Base-by-base conservation (phyloP, 768 basidiomycete genomes). In the Omphalotus guepiniiformis region DNA sequence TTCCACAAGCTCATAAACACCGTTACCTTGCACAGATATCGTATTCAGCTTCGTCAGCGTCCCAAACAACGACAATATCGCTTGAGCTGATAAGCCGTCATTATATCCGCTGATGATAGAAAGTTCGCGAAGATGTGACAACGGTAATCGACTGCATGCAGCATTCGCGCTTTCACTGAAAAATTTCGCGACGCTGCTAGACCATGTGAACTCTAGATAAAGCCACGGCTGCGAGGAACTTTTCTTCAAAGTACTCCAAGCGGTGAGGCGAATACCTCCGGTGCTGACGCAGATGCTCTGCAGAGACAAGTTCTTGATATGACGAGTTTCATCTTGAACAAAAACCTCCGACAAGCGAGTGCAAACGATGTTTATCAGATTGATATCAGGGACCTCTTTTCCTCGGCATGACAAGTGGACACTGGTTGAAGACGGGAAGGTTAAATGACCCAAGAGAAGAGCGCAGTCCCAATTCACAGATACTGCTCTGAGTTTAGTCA, bases 31-130 rank as follows among this genome's bases (percentile, higher is more conserved):
- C 9, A 64, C 45, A 12, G 56, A 52, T 18, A 68, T 46, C 11
- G 48, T 58, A 11, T 52, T 55, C 22, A 69, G 52, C 28, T 56
- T 57, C 2, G 64, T 54, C 23, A 65, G 52, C 13, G 48, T 46
- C n/a, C 58, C 64, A 40, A 69, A 68, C 2, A 50, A 53, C 6
- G 37, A 50, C 8, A 55, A 32, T 63, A 63, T 65, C 1, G 57
- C 51, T 21, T 54, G 50, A 29, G 51, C 34, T 5, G 48, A 43
- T 13, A 61, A 26, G 23, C 46, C 53, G 13, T 58, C 52, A 13
- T 54, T 53, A 40, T 57, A 56, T n/a, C 18, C 44, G 9, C 9
- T 36, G 32, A 42, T 47, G 26, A 64, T n/a, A 19, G 51, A 57
- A 25, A 68, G 51, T 8, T 48, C 55, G 19, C 57, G 52, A 11